A percentile compares a stretch with the other conserved stretches of the same genome.
Conservation (phyloP, 805 yeast species). For the Zygosaccharomyces kombuchaensis region DNA sequence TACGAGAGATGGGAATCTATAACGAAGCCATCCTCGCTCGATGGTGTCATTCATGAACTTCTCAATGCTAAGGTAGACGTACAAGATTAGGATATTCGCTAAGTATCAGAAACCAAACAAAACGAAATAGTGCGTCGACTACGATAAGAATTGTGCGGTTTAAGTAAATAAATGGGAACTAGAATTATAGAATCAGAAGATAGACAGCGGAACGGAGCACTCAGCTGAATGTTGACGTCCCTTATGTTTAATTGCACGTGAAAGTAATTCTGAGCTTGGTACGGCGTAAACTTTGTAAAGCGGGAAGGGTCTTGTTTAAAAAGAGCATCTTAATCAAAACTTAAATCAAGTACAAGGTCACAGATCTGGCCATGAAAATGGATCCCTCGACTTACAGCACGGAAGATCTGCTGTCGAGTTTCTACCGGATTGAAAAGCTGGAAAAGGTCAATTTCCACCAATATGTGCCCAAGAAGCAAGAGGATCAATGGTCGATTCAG, state of each 20-base stretch:
- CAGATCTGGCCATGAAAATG: slow-evolving; percentile 7
- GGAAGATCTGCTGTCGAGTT: slow-evolving; percentile 30
- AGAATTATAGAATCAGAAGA: background rate
- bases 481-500: slow-evolving; percentile 41
- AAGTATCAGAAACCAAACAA: background rate
- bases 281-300: slow-evolving; percentile 1
- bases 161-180: background rate
- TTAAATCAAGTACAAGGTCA: background rate
- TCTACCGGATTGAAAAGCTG: slow-evolving; percentile 28
- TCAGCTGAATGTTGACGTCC: background rate
- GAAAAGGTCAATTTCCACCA: slow-evolving; percentile 34
- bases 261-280: background rate
- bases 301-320: background rate
- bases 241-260: slow-evolving; percentile 1
- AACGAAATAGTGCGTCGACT: background rate
- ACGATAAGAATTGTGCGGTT: background rate
- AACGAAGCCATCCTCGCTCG: slow-evolving; percentile 62
- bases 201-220: no score
- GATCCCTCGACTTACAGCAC: slow-evolving; percentile 18
- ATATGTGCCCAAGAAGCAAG: slow-evolving; percentile 32
- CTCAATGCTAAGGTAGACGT: slow-evolving; percentile 29
- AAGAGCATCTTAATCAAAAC: background rate
- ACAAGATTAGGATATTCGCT: background rate
- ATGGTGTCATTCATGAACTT: slow-evolving; percentile 53
- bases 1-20: slow-evolving; percentile 61